Evolutionary conservation across 2,329 filamentous ascomycete genomes (phyloP).

Genomic region (Pseudomassariella vexata): DNA sequence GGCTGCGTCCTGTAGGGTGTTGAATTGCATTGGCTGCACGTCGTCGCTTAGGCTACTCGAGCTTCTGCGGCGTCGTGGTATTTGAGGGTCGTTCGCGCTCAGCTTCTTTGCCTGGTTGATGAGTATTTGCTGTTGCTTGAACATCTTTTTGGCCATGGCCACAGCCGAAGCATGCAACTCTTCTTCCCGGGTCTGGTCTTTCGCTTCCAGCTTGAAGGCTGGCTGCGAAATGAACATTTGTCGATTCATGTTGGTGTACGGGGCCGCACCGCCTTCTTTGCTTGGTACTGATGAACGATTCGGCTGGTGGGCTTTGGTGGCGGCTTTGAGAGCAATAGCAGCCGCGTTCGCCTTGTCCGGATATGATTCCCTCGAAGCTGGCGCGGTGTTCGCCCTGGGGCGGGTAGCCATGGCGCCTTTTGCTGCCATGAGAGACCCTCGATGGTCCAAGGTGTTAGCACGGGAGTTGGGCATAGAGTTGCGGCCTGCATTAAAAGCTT

Average conservation of each 20-base stretch:
- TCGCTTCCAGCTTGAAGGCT: conserved; percentile 63
- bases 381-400: conserved; percentile 60
- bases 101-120: conserved; percentile 43
- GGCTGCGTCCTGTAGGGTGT: conserved; percentile 77
- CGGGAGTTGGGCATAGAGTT: conserved; percentile 36
- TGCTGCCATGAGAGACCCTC: conserved; percentile 68
- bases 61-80: conserved; percentile 24
- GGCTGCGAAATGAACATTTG: conserved; percentile 76
- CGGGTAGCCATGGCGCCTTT: conserved; percentile 67
- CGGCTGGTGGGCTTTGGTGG: conserved; percentile 58
- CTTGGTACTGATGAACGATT: conserved; percentile 37
- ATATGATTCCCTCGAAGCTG: conserved; percentile 40
- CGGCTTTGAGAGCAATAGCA: conserved; percentile 66
- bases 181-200: conserved; percentile 68
- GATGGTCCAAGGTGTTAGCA: conserved; percentile 41
- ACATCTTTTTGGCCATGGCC: conserved; percentile 88
- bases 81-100: conserved; percentile 24
- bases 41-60: conserved; percentile 26
- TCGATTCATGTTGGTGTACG: conserved; percentile 61
- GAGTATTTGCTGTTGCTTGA: conserved; percentile 60
- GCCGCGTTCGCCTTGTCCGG: conserved; percentile 55
- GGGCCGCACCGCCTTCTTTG: conserved; percentile 60
- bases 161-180: conserved; percentile 76
- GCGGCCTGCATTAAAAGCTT: conserved; percentile 54
- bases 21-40: conserved; percentile 45